Percentiles rank a stretch among this genome's conserved stretches.
Evolutionary conservation across 192 early-diverging fungal genomes (phyloP).

Genomic region (Cladochytrium replicatum): DNA sequence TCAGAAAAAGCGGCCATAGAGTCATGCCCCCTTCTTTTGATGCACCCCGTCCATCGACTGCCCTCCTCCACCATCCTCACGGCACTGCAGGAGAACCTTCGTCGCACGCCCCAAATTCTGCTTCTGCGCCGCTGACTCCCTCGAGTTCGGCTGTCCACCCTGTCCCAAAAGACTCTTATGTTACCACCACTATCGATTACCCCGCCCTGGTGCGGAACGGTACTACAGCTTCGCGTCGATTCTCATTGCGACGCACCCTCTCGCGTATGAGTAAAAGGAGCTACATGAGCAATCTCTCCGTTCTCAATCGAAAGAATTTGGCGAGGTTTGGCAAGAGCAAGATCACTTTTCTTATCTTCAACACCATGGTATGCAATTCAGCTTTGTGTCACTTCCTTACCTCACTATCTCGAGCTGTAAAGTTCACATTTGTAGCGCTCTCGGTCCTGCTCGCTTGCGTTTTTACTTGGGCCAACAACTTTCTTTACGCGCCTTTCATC

Average conservation of each 20-base stretch:
- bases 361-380: slow-evolving; percentile 11
- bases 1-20: no score
- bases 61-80: no score
- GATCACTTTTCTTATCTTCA: slow-evolving; percentile 13
- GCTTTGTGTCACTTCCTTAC: neutral
- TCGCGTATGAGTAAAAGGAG: slow-evolving; percentile 3
- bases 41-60: no score
- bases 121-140: no score
- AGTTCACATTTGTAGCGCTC: slow-evolving; percentile 19
- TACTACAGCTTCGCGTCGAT: neutral
- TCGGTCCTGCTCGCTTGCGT: slow-evolving; percentile 1
- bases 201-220: neutral
- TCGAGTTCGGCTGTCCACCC: no score
- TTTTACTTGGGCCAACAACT: slow-evolving; percentile 7
- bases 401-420: neutral
- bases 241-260: neutral
- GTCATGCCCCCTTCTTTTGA: no score
- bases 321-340: slow-evolving; percentile 18
- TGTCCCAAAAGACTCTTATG: no score
- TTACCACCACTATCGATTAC: no score
- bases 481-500: slow-evolving; percentile 1
- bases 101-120: no score
- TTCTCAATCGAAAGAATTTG: slow-evolving; percentile 11
- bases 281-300: slow-evolving; percentile 4
- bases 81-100: no score